Conservation (phyloP, 306 rosid genomes). For the Myrica gale region DNA sequence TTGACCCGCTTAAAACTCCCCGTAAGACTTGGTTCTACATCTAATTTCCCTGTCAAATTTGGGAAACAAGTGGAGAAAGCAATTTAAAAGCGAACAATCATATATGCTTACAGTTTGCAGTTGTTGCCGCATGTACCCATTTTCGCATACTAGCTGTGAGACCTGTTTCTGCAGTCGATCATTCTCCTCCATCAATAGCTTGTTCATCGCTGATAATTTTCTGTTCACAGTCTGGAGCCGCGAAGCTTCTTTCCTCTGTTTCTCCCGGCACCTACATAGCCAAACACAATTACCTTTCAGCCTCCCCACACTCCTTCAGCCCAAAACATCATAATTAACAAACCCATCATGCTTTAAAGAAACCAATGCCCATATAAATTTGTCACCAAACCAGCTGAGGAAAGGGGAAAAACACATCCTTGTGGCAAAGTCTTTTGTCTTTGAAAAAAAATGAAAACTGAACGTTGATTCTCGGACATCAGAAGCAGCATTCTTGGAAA, state of each 20-base stretch:
- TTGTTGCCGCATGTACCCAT: constrained; percentile 91
- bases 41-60: neutral
- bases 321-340: neutral
- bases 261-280: constrained; percentile 84
- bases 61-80: neutral
- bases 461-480: neutral
- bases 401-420: neutral
- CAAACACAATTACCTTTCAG: constrained; percentile 19
- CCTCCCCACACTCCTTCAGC: neutral
- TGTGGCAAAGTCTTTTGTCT: neutral
- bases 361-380: neutral
- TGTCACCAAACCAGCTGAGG: neutral
- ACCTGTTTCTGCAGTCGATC: constrained; percentile 98
- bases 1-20: neutral
- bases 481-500: neutral
- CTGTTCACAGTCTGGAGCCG: constrained; percentile 91
- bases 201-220: constrained; percentile 88
- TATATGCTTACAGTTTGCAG: constrained; percentile 71
- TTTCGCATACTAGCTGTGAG: constrained; percentile 88
- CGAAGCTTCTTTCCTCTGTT: constrained; percentile 94
- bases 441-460: neutral
- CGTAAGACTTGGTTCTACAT: neutral
- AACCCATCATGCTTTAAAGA: neutral
- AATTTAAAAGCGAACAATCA: neutral
- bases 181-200: constrained; percentile 96